Base-by-base conservation (phyloP, 805 yeast species). In the Nakazawaea wickerhamii region DNA sequence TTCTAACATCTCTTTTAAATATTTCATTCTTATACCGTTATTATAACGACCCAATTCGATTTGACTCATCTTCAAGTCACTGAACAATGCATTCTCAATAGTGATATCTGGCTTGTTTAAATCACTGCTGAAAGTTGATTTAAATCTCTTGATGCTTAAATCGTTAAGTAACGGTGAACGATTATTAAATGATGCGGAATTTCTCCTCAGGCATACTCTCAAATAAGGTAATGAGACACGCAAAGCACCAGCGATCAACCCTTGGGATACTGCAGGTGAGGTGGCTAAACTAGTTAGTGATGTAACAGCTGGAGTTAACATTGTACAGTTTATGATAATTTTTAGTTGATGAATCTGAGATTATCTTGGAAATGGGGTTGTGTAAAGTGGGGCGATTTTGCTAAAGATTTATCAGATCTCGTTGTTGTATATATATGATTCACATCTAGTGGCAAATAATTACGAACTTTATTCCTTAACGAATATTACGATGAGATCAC, bases 31-130 rank as follows among this genome's bases (percentile, higher is more conserved):
- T 37, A 36, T 11, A 9, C 44, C 44, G 10, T 19, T 25, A 11
- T 41, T 36, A 20, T 41, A 41, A 15, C 31, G 11, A 3, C 8
- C 32, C 9, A 41, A 21, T 20, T 41, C 44, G 10, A 25, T 20
- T 11, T 11, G 14, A 18, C 17, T 30, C 40, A 41, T 30, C n/a
- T 35, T 36, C 13, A 6, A 10, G 19, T 36, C 19, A 4, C 1
- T 10, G 14, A 41, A 41, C 25, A 31, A n/a, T 4, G 44, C 34
- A 36, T 41, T 41, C 23, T 41, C 44, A 25, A 41, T 41, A 18
- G 21, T 41, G 33, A 41, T 35, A 11, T 30, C 44, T 11, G 36
- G 26, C 26, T 20, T 4, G 17, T 20, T 20, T 15, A 23, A 23
- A 20, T 14, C 36, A 31, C n/a, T 8, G 21, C 13, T 17, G 25